These are phyloP conservation scores for Xylaria sp. DNA, from an alignment of 2,329 filamentous ascomycete genomes.

Conservation along the genomic window DNA sequence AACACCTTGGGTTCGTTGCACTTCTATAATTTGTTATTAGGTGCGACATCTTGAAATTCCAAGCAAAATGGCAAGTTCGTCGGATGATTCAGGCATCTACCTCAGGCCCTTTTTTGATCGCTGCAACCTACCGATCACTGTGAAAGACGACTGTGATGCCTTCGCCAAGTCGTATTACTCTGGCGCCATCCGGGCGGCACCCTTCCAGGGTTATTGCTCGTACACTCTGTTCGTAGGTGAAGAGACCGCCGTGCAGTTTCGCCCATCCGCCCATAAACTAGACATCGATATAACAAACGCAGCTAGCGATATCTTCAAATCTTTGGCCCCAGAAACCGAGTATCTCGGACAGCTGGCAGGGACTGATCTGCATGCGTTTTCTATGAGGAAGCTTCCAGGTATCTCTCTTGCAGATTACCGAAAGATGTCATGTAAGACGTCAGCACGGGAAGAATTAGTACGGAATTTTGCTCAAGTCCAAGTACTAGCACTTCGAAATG, in stretches of 20 bases:
- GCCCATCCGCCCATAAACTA: conserved; percentile 50
- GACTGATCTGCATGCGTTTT: conserved; percentile 47
- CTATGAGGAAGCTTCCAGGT: conserved; percentile 50
- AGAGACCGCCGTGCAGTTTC: conserved; percentile 54
- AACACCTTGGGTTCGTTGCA: background rate
- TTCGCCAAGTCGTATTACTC: conserved; percentile 45
- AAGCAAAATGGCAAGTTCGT: conserved; percentile 31
- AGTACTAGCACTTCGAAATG: conserved; percentile 44
- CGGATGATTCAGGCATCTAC: conserved; percentile 37
- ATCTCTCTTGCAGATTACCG: conserved; percentile 46
- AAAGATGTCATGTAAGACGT: conserved; percentile 12
- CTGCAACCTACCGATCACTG: conserved; percentile 34
- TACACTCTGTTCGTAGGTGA: conserved; percentile 52
- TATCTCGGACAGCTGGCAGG: conserved; percentile 45
- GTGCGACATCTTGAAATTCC: background rate
- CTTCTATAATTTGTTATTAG: background rate
- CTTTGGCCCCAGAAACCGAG: conserved; percentile 49
- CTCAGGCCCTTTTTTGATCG: conserved; percentile 40
- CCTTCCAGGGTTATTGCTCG: conserved; percentile 58
- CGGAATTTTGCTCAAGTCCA: conserved; percentile 51
- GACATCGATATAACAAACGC: conserved; percentile 45
- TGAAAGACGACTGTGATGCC: conserved; percentile 41
- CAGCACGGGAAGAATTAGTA: conserved; percentile 43
- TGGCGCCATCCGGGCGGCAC: conserved; percentile 40
- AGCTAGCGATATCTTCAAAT: conserved; percentile 49